These are phyloP conservation scores for Stephanodiscus triporus DNA, from an alignment of 108 stramenopile genomes.

Conservation along the genomic window DNA sequence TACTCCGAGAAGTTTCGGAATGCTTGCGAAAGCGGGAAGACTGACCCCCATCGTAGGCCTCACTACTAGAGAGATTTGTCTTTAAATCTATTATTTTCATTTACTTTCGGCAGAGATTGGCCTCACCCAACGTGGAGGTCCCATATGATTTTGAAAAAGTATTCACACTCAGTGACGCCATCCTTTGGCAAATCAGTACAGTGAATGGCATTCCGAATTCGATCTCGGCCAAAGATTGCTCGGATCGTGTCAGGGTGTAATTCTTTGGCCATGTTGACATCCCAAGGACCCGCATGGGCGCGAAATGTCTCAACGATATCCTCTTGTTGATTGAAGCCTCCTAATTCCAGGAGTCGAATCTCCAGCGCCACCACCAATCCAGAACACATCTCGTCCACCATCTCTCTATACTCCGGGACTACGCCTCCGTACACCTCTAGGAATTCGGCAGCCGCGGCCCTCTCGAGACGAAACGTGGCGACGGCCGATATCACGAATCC, in stretches of 20 bases:
- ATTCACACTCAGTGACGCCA: constrained; percentile 69
- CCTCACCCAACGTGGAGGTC: neutral
- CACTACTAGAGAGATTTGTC: constrained; percentile 3
- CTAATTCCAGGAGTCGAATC: constrained; percentile 12
- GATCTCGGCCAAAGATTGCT: constrained; percentile 64
- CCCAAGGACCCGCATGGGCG: constrained; percentile 73
- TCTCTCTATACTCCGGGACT: constrained; percentile 53
- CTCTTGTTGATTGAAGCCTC: neutral
- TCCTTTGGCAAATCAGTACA: constrained; percentile 85
- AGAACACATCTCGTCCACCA: constrained; percentile 66
- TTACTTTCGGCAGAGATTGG: too few species aligned
- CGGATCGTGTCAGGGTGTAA: constrained; percentile 62
- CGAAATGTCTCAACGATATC: constrained; percentile 65
- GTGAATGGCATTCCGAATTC: constrained; percentile 77
- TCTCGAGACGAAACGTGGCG: constrained; percentile 56
- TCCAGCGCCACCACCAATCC: constrained; percentile 65
- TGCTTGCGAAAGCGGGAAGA: constrained; percentile 29
- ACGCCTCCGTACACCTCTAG: constrained; percentile 72
- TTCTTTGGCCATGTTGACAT: constrained; percentile 76
- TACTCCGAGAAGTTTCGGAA: constrained; percentile 76
- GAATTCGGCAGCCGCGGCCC: constrained; percentile 63
- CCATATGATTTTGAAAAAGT: constrained; percentile 69
- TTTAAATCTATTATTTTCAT: neutral
- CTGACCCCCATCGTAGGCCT: constrained; percentile 17
- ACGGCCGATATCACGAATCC: constrained; percentile 68